Evolutionary conservation across 73 alveolate genomes (phyloP).

Genomic region (Paramecium octaurelia): DNA sequence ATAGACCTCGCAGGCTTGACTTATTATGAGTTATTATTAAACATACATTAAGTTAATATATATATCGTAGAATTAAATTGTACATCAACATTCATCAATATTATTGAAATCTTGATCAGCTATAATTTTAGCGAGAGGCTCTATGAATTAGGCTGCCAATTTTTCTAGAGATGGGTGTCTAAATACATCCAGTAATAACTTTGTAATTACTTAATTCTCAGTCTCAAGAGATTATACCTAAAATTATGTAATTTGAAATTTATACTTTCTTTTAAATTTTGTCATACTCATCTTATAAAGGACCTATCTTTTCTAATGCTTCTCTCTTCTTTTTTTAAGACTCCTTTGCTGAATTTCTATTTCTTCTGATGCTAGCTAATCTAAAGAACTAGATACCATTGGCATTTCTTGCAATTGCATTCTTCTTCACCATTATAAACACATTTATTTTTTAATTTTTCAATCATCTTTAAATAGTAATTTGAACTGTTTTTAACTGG

Average conservation of each 20-base stretch:
- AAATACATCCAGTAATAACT: constrained; percentile 37
- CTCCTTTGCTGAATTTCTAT: constrained; percentile 65
- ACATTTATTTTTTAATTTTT: constrained; percentile 56
- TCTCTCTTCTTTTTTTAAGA: constrained; percentile 62
- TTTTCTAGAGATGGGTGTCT: constrained; percentile 26
- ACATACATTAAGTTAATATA: neutral
- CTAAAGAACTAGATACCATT: constrained; percentile 24
- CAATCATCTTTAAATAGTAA: constrained; percentile 58
- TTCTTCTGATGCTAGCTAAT: constrained; percentile 60
- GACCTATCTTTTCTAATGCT: constrained; percentile 60
- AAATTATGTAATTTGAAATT: neutral
- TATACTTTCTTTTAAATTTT: constrained; percentile 48
- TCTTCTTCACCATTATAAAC: constrained; percentile 61
- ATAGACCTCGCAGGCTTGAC: constrained; percentile 17
- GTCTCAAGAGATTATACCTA: neutral
- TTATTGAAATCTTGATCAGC: neutral
- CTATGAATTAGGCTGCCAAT: constrained; percentile 6
- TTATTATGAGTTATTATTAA: neutral
- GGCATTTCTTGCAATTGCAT: constrained; percentile 57
- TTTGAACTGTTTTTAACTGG: constrained; percentile 56
- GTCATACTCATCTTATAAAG: constrained; percentile 48
- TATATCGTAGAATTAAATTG: neutral
- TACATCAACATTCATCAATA: constrained; percentile 3
- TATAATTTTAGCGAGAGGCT: neutral
- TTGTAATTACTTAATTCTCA: neutral